Evolutionary conservation across 2,329 filamentous ascomycete genomes (phyloP), one percentile per base, ranked within the genome.

Genomic region (Seiridium cupressi): DNA sequence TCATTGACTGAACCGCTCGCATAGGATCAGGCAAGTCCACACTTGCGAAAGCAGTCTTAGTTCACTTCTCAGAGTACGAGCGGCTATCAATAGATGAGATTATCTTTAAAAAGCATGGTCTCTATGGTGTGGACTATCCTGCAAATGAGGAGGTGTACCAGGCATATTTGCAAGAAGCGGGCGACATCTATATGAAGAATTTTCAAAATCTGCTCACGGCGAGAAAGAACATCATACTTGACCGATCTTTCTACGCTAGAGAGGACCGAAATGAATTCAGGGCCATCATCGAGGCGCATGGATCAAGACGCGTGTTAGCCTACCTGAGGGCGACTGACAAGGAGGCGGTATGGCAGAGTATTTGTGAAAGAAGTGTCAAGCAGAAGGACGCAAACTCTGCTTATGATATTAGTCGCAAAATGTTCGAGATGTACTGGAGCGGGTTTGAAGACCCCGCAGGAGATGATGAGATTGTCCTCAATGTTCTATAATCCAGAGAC

Each of bases 191-290:
- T 18, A 31, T 49, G 8, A 36, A 47, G 8, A 18, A 36, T 11
- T 60, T 62, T 11, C 46, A 11, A 6, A n/a, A 51, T 4, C 60
- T 71, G 0, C 42, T 67, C 1, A 42, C 64, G 6, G 60, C 63
- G 1, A 40, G 57, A 1, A 63, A 48, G 4, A 67, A 74, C 47
- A 60, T 72, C n/a, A 63, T 74, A 1, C 56, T 74, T 6, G 73
- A 75, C 46, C 59, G 71, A 2, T 70, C 72, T 0, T 71, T 74
- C 59, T 75, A 69, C 48, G 66, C 65, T 46, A 70, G 65, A 58
- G 63, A 65, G 6, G 72, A 74, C 44, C 61, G 73, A 5, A 69
- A 72, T 13, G 65, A 72, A 47, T 72, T 69, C 46, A 72, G 70
- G 59, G 31, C 32, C 1, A 35, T 71, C 0, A 61, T 73, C 5